Evolutionary conservation across 257 asterid species (phyloP).

Genomic region (Solanum neorickii): DNA sequence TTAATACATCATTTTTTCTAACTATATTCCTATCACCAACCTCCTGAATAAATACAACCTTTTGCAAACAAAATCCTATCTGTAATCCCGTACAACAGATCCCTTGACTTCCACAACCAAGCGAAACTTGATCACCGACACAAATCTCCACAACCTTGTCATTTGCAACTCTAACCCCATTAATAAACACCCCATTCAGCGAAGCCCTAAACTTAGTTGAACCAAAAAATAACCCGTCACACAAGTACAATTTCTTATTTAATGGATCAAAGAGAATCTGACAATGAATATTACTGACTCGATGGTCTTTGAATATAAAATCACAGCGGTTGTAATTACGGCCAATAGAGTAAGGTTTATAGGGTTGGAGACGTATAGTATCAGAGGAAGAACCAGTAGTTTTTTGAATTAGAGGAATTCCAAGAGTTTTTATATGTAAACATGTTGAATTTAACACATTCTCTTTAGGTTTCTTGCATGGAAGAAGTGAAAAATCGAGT

Average conservation of each 20-base stretch:
- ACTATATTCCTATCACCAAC: slow-evolving; percentile 22
- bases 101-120: slow-evolving; percentile 33
- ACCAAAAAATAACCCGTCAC: slow-evolving; percentile 46
- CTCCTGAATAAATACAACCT: slow-evolving; percentile 38
- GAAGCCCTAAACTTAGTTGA: slow-evolving; percentile 37
- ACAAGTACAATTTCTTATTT: slow-evolving; percentile 34
- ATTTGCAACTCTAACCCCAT: slow-evolving; percentile 33
- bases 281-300: slow-evolving; percentile 60
- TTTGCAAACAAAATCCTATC: slow-evolving; percentile 56
- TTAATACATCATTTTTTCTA: slow-evolving; percentile 4
- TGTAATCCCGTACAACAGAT: slow-evolving; percentile 19
- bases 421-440: slow-evolving; percentile 32
- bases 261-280: slow-evolving; percentile 52
- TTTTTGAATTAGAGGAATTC: slow-evolving; percentile 44
- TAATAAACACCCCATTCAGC: slow-evolving; percentile 57
- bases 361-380: slow-evolving; percentile 39
- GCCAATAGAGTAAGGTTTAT: slow-evolving; percentile 53
- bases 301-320: slow-evolving; percentile 35
- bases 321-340: slow-evolving; percentile 42
- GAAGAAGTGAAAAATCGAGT: slow-evolving; percentile 6
- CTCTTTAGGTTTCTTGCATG: slow-evolving; percentile 25
- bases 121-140: slow-evolving; percentile 61
- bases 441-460: slow-evolving; percentile 26
- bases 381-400: slow-evolving; percentile 26
- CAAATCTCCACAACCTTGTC: slow-evolving; percentile 39